phyloP scores from a whole-genome alignment of 2,329 filamentous ascomycete genomes.

The Talaromyces sp. region DNA sequence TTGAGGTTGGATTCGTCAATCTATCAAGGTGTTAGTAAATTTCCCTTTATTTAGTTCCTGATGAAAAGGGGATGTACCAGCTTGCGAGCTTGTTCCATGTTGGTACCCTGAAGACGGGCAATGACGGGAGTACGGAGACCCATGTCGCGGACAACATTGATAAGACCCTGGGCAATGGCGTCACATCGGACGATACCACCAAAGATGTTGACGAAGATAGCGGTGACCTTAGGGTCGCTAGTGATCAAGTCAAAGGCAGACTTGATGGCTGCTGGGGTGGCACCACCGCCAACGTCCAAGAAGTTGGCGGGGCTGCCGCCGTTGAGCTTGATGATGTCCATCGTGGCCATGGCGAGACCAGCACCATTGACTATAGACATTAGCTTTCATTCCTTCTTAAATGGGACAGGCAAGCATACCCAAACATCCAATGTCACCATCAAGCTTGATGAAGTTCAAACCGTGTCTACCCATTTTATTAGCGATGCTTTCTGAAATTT shows the following conservation, averaged over 20 bases:
- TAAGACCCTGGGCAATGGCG: conserved; percentile 91
- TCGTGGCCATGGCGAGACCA: conserved; percentile 98
- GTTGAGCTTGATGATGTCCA: conserved; percentile 99
- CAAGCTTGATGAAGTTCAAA: conserved; percentile 99
- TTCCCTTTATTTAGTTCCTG: background rate
- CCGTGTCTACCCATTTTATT: conserved; percentile 46
- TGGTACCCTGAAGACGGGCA: conserved; percentile 94
- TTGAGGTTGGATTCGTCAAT: conserved; percentile 98
- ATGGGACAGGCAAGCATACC: conserved; percentile 26
- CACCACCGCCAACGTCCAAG: conserved; percentile 96
- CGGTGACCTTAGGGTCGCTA: conserved; percentile 93
- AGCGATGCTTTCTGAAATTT: background rate
- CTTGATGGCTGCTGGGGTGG: conserved; percentile 92
- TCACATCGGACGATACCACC: conserved; percentile 98
- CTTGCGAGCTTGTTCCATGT: conserved; percentile 91
- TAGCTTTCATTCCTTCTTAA: background rate
- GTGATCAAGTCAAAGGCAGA: conserved; percentile 98
- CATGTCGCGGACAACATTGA: conserved; percentile 89
- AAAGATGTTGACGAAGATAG: conserved; percentile 99
- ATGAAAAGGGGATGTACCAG: conserved; percentile 45
- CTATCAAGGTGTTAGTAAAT: conserved; percentile 27
- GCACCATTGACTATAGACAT: conserved; percentile 74
- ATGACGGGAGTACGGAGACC: conserved; percentile 96
- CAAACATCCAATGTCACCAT: conserved; percentile 97
- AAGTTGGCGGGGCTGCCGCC: conserved; percentile 96